A percentile compares a stretch with the other conserved stretches of the same genome.
Conservation (phyloP, 2,329 filamentous ascomycete species). For the Pseudopithomyces chartarum region DNA sequence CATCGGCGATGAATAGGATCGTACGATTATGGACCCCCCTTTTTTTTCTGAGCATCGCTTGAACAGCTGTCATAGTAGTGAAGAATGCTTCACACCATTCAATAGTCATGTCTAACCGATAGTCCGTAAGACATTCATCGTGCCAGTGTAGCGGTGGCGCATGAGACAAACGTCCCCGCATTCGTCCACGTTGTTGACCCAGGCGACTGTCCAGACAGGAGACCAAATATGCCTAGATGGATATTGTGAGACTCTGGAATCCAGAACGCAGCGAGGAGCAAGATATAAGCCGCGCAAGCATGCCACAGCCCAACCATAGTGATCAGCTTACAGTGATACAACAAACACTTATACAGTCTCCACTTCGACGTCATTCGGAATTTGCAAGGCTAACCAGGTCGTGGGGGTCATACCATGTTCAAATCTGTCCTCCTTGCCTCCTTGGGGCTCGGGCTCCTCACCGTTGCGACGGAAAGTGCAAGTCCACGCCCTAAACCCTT, state of each 20-base stretch:
- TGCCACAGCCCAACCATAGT: slow-evolving; percentile 17
- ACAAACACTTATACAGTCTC: no score
- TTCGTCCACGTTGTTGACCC: slow-evolving; percentile 24
- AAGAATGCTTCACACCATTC: slow-evolving; percentile 18
- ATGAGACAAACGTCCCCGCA: slow-evolving; percentile 34
- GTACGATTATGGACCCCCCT: slow-evolving; percentile 22
- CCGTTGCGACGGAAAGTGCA: slow-evolving; percentile 17
- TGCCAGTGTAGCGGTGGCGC: slow-evolving; percentile 11
- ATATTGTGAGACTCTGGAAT: slow-evolving; percentile 39
- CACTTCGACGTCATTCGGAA: slow-evolving; percentile 3
- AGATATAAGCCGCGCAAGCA: slow-evolving; percentile 33
- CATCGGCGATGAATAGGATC: slow-evolving; percentile 22
- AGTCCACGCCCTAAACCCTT: slow-evolving; percentile 40
- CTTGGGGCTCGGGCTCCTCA: slow-evolving; percentile 16
- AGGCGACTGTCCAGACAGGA: slow-evolving; percentile 23
- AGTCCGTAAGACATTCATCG: background rate
- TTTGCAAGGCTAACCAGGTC: slow-evolving; percentile 15
- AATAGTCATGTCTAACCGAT: slow-evolving; percentile 4
- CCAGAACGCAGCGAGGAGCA: slow-evolving; percentile 29
- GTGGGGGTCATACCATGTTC: slow-evolving; percentile 23
- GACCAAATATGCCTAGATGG: slow-evolving; percentile 28
- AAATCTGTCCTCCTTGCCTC: slow-evolving; percentile 39
- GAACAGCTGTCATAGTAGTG: slow-evolving; percentile 7
- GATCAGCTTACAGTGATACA: slow-evolving; percentile 6
- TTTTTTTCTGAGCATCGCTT: slow-evolving; percentile 17